These are phyloP conservation scores for Magnaporthiopsis poae DNA, from an alignment of 2,329 filamentous ascomycete species.

Conservation along the genomic window DNA sequence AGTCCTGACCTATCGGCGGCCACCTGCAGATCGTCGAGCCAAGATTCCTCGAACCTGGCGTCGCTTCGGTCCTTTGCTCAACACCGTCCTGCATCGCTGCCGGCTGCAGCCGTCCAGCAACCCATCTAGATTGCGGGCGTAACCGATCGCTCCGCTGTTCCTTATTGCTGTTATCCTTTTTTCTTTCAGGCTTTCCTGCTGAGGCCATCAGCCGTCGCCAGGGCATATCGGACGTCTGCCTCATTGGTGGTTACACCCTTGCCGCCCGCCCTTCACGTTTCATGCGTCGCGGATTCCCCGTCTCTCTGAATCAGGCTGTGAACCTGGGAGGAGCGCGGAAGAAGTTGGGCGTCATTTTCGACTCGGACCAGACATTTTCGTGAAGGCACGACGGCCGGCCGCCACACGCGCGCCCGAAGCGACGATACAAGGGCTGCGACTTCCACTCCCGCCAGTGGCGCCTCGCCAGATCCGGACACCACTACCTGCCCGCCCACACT, in stretches of 20 bases:
- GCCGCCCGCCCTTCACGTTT: conserved; percentile 20
- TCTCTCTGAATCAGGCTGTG: conserved; percentile 3
- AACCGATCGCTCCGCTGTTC: background rate
- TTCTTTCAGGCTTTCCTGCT: background rate
- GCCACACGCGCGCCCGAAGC: background rate
- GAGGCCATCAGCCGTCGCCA: background rate
- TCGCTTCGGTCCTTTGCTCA: background rate
- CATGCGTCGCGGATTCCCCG: conserved; percentile 20
- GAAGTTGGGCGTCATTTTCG: background rate
- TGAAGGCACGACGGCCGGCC: background rate
- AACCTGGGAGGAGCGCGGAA: background rate
- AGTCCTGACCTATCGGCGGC: background rate
- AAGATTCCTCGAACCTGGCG: background rate
- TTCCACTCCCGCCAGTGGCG: background rate
- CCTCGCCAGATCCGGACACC: background rate
- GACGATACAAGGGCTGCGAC: background rate
- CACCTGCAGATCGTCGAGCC: background rate
- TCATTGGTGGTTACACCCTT: conserved; percentile 17
- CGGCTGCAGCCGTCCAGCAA: background rate
- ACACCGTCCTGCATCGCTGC: background rate
- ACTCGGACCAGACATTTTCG: background rate
- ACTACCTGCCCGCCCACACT: too few species aligned
- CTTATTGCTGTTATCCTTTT: background rate
- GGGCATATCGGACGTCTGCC: background rate
- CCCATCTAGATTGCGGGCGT: background rate